These are phyloP conservation scores for Dryadomyces quercivorus DNA, from an alignment of 2,329 filamentous ascomycete genomes.

Conservation along the genomic window DNA sequence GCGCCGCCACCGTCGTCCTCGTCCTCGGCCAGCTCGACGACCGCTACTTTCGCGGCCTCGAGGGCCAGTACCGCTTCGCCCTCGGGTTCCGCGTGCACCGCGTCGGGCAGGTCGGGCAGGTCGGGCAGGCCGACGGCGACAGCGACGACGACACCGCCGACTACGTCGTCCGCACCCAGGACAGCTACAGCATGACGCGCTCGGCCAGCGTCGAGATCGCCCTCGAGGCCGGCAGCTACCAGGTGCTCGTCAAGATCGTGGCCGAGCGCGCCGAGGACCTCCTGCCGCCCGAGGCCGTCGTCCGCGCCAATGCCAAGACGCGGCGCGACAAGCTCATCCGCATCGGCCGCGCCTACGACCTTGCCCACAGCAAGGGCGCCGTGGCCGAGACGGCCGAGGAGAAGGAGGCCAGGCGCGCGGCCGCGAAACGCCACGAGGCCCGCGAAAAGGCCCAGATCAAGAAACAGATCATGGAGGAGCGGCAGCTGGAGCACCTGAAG, in stretches of 20 bases:
- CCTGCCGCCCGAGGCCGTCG: slow-evolving; percentile 41
- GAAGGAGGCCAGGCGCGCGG: slow-evolving; percentile 32
- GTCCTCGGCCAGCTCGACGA: slow-evolving; percentile 50
- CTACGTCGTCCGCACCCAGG: slow-evolving; percentile 47
- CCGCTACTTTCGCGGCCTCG: slow-evolving; percentile 48
- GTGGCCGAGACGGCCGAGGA: slow-evolving; percentile 36
- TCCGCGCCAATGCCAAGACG: slow-evolving; percentile 35
- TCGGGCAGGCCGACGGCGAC: slow-evolving; percentile 14
- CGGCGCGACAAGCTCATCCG: slow-evolving; percentile 47
- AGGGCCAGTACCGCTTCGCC: slow-evolving; percentile 42
- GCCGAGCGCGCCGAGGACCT: slow-evolving; percentile 31
- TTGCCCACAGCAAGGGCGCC: slow-evolving; percentile 47
- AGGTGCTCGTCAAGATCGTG: slow-evolving; percentile 42
- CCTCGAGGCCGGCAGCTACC: slow-evolving; percentile 43
- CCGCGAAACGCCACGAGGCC: slow-evolving; percentile 31
- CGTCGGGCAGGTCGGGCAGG: neutral
- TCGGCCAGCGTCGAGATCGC: slow-evolving; percentile 48
- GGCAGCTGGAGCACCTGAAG: slow-evolving; percentile 19
- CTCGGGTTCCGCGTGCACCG: slow-evolving; percentile 27
- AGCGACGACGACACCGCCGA: slow-evolving; percentile 19
- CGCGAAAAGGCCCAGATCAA: slow-evolving; percentile 33
- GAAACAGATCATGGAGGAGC: slow-evolving; percentile 27
- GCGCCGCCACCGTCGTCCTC: slow-evolving; percentile 44
- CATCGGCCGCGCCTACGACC: slow-evolving; percentile 45
- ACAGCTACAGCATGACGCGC: slow-evolving; percentile 45